Evolutionary conservation across 2,329 filamentous ascomycete species (phyloP), one percentile per base, ranked within the genome.

Genomic region (Aureobasidium sp.): DNA sequence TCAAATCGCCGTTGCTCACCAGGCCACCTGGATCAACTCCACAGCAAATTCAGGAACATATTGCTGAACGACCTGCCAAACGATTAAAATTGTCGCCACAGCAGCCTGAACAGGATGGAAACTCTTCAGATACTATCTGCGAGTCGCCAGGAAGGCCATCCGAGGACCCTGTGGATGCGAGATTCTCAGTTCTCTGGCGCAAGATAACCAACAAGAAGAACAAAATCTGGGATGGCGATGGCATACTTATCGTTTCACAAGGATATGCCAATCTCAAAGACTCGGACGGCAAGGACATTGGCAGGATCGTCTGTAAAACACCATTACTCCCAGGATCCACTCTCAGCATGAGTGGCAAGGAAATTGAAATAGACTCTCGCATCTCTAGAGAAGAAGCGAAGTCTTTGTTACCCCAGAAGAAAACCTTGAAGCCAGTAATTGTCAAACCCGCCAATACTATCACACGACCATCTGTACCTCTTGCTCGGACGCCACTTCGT

Each of bases 181-280:
- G 78, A 64, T 80, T 77, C 61, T 75, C 70, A 0, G 78, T 80
- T 0, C 64, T 80, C 17, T 80, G 78, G 87, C 83, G 87, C 22
- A 89, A 88, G 71, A 83, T 81, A 57, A 88, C 86, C 0, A 82
- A 77, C 6, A 90, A 89, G 72, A 90, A 90, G 74, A 84, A 90
- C 72, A 90, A 90, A 71, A 90, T 86, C 5, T 90, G 87, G 87
- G 87, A 90, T 68, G 87, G 87, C 2, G 87, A 90, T 72, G 87
- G 86, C 1, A 78, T 89, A 2, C 76, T 90, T 9, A 77, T 79
- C 4, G 77, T 87, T 3, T 73, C 76, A 2, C 80, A 78, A 39
- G 85, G 85, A 4, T 82, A 81, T 68, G 85, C 82, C 4, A 79
- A 77, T 59, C 76, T 90, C 17, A 82, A 85, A 63, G 85, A 89